Conservation (phyloP, 176 grass and related monocot genomes). For the Ananas comosus region DNA sequence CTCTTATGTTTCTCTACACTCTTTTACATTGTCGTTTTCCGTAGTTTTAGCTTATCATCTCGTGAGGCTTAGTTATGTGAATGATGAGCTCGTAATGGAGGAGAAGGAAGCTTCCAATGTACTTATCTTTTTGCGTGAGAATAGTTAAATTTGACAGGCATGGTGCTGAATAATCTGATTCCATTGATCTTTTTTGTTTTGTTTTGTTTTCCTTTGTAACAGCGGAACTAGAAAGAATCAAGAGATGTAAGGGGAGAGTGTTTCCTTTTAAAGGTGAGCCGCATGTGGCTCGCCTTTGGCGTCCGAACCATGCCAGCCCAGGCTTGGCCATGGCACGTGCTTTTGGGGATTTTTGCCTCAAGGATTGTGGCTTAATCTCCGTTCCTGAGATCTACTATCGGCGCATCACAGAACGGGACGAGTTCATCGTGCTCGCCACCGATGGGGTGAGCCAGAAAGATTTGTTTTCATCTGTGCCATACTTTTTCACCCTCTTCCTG, state of each 20-base stretch:
- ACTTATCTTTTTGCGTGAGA: background rate
- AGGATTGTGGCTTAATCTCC: constrained; percentile 83
- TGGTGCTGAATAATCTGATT: background rate
- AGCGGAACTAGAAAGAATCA: constrained; percentile 81
- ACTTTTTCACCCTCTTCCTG: too few relatives aligned
- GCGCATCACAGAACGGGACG: constrained; percentile 45
- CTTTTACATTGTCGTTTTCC: too few relatives aligned
- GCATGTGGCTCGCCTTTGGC: constrained; percentile 70
- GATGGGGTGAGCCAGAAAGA: constrained; percentile 54
- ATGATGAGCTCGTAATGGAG: background rate
- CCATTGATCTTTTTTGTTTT: background rate
- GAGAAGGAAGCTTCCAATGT: background rate
- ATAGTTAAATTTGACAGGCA: background rate
- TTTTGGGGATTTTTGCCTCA: constrained; percentile 86
- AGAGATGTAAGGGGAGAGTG: constrained; percentile 60
- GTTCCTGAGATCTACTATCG: constrained; percentile 60
- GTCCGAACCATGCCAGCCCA: constrained; percentile 66
- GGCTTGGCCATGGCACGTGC: constrained; percentile 90
- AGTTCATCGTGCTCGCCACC: constrained; percentile 72
- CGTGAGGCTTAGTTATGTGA: background rate
- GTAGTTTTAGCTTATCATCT: too few relatives aligned
- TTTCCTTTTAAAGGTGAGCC: constrained; percentile 87
- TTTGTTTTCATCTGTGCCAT: background rate
- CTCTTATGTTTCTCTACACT: background rate
- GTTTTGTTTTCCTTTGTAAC: constrained; percentile 9